Conservation (phyloP, 345 rosid species). For the Aquilaria yunnanensis region DNA sequence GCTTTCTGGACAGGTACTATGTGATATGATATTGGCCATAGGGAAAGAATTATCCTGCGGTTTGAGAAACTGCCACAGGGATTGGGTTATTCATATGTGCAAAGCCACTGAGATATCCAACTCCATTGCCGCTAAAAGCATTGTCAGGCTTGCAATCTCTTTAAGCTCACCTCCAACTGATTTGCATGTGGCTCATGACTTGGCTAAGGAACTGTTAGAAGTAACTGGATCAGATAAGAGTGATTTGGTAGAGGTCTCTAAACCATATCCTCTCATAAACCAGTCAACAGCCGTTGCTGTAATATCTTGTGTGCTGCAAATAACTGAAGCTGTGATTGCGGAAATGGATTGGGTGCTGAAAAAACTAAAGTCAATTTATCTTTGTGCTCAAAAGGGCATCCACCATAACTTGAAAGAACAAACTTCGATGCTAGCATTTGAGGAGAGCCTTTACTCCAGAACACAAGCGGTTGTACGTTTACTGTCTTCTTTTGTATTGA, state of each 20-base stretch:
- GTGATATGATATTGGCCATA: slow-evolving; percentile 42
- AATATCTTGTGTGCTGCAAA: slow-evolving; percentile 49
- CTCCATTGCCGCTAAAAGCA: slow-evolving; percentile 41
- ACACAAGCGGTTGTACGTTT: slow-evolving; percentile 54
- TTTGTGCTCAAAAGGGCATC: slow-evolving; percentile 30
- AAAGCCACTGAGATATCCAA: slow-evolving; percentile 37
- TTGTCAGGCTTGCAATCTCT: slow-evolving; percentile 44
- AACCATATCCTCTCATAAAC: slow-evolving; percentile 45
- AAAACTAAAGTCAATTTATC: slow-evolving; percentile 41
- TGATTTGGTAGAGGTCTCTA: slow-evolving; percentile 27
- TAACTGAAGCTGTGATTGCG: slow-evolving; percentile 36
- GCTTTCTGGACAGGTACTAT: slow-evolving; percentile 44
- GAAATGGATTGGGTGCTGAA: slow-evolving; percentile 69
- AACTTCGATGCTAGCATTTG: slow-evolving; percentile 31
- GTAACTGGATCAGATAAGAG: slow-evolving; percentile 29
- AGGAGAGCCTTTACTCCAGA: slow-evolving; percentile 50
- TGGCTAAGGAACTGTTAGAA: slow-evolving; percentile 45
- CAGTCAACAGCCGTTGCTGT: slow-evolving; percentile 38
- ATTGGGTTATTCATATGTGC: slow-evolving; percentile 56
- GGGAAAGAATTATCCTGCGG: slow-evolving; percentile 45
- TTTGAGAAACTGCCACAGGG: slow-evolving; percentile 51
- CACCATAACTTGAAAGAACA: slow-evolving; percentile 27
- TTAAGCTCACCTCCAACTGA: slow-evolving; percentile 52
- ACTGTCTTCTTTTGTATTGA: slow-evolving; percentile 61
- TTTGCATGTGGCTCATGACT: slow-evolving; percentile 37